Evolutionary conservation across 2,329 filamentous ascomycete species (phyloP).

Genomic region (Diaporthe nobilis): DNA sequence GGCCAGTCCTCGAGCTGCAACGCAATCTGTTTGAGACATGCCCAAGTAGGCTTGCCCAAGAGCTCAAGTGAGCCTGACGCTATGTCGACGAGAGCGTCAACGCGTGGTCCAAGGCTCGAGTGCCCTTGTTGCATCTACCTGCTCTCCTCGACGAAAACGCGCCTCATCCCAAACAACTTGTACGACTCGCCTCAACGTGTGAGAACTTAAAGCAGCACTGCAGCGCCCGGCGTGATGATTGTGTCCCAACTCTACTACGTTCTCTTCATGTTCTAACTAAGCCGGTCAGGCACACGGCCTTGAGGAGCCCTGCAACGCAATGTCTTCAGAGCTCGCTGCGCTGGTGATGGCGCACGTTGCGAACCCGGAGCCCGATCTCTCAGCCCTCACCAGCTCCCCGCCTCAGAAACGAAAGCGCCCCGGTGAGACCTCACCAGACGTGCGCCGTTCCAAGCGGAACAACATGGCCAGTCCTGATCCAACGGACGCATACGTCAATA

Average conservation of each 20-base stretch:
- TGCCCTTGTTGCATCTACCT: conserved; percentile 19
- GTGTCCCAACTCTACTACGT: neutral
- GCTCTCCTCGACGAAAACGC: neutral
- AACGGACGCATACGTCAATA: conserved; percentile 35
- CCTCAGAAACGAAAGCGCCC: conserved; percentile 41
- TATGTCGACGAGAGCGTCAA: neutral
- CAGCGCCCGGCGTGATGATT: neutral
- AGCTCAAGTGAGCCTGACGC: conserved; percentile 25
- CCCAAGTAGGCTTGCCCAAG: neutral
- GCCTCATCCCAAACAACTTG: neutral
- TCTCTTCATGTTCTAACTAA: conserved; percentile 1
- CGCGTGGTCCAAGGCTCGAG: conserved; percentile 7
- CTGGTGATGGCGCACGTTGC: conserved; percentile 42
- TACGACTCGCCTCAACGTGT: neutral
- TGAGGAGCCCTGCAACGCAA: conserved; percentile 54
- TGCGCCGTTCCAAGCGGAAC: conserved; percentile 39
- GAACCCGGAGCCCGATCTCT: conserved; percentile 39
- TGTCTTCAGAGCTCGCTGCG: conserved; percentile 49
- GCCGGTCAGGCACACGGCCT: conserved; percentile 19
- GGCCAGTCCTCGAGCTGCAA: neutral
- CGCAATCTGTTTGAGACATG: neutral
- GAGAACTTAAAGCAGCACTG: neutral
- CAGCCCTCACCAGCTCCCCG: conserved; percentile 40
- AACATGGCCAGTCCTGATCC: conserved; percentile 40
- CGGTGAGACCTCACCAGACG: conserved; percentile 40